Evolutionary conservation across 2,329 filamentous ascomycete genomes (phyloP).

Genomic region (Exutisphaerella laricina): DNA sequence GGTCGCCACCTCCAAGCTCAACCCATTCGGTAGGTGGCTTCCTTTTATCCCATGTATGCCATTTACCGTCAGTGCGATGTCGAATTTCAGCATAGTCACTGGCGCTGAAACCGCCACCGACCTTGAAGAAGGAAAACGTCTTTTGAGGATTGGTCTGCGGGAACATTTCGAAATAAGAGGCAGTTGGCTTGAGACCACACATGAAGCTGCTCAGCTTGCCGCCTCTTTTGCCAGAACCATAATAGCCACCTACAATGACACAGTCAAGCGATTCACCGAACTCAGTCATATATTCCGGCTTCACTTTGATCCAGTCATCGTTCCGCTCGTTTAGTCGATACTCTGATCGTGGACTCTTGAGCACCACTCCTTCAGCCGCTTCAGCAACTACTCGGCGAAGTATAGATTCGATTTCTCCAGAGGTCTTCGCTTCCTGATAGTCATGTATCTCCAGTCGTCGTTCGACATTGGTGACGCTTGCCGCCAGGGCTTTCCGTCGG

Average conservation of each 20-base stretch:
- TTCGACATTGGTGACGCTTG: conserved; percentile 62
- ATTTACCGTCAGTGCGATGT: conserved; percentile 84
- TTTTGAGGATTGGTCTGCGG: conserved; percentile 56
- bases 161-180: background rate
- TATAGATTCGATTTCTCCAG: conserved; percentile 69
- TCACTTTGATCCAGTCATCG: conserved; percentile 97
- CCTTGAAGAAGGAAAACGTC: conserved; percentile 93
- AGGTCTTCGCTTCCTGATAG: conserved; percentile 59
- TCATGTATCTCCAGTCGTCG: conserved; percentile 78
- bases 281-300: conserved; percentile 96
- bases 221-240: conserved; percentile 77
- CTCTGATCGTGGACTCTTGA: conserved; percentile 85
- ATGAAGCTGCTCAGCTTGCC: conserved; percentile 79
- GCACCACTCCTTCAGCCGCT: conserved; percentile 79
- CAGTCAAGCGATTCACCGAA: conserved; percentile 92
- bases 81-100: conserved; percentile 79
- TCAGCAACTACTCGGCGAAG: conserved; percentile 80
- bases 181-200: conserved; percentile 60
- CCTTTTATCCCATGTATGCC: conserved; percentile 75
- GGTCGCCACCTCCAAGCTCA: conserved; percentile 71
- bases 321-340: conserved; percentile 87
- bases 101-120: conserved; percentile 85
- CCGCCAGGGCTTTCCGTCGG: conserved; percentile 67
- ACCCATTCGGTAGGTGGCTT: conserved; percentile 73
- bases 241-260: conserved; percentile 86